Evolutionary conservation across 805 yeast genomes (phyloP), one percentile per base, ranked within the genome.

Genomic region (Vanderwaltozyma tropicalis): DNA sequence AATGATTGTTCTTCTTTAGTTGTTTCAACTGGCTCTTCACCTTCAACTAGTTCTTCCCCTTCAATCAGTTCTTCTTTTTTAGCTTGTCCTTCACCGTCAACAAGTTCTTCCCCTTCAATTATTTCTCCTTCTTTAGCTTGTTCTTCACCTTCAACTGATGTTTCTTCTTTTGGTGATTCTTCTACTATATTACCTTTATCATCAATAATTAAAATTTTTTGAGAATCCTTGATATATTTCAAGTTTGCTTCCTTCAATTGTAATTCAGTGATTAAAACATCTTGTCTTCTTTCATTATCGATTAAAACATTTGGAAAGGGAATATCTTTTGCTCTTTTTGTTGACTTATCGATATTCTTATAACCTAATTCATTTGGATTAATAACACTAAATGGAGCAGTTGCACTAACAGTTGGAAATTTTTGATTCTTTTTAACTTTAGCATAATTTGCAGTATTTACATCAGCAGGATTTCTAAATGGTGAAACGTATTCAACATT

Each of bases 391-490:
- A 41, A 49, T 13, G 42, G 47, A 2, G 55, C 47, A 5, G 52
- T 48, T 4, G 61, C 60, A 32, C 55, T 47, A 1, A 47, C 46
- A 7, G 61, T 57, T 4, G 64, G 64, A 35, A 37, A 49, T 15
- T 40, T 47, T 16, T 24, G 21, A 14, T 32, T 27, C 17, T 41
- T 43, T 17, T 20, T 28, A 5, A 27, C 17, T 9, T 10, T 29
- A 4, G 41, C 42, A 30, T 27, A 17, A 10, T 18, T 22, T 15
- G 20, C 11, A 20, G 28, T 24, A 5, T 14, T 14, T 7, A 22
- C 11, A 17, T 31, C 35, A n/a, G 31, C 11, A n/a, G 33, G 28
- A 14, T 34, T 19, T 28, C 46, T 42, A 18, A 42, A 42, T 16
- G 48, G 44, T 3, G 48, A 42, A 7, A 31, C 32, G 21, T 37